Evolutionary conservation across 495 filamentous ascomycete species (phyloP).

Genomic region (Venustampulla echinocandica): DNA sequence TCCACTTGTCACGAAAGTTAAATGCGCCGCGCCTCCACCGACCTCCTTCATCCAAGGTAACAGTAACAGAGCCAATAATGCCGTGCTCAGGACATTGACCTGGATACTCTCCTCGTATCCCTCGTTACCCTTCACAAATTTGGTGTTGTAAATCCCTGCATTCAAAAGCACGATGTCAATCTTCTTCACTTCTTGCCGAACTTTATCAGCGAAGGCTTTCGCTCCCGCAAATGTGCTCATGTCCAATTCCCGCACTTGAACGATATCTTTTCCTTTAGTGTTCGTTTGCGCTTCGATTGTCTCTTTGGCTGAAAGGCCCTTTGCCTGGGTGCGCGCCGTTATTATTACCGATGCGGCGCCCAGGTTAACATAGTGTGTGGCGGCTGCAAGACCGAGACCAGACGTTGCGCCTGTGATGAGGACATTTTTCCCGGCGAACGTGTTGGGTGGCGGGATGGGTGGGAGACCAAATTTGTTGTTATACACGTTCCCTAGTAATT

Average conservation of each 20-base stretch:
- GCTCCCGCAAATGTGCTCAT: conserved; percentile 28
- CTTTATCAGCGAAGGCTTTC: conserved; percentile 15
- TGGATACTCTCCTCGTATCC: conserved; percentile 22
- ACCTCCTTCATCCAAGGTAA: conserved; percentile 23
- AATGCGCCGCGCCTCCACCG: conserved; percentile 19
- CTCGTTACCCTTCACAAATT: conserved; percentile 5
- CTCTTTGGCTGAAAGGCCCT: conserved; percentile 31
- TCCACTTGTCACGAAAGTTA: conserved; percentile 22
- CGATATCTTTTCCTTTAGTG: conserved; percentile 31
- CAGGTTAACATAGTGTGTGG: conserved; percentile 34
- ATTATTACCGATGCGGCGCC: conserved; percentile 37
- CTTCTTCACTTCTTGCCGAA: conserved; percentile 14
- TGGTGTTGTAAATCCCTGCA: conserved; percentile 17
- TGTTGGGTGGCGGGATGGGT: conserved; percentile 15
- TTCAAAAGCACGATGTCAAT: conserved; percentile 24
- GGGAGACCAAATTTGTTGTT: conserved; percentile 19
- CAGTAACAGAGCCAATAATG: conserved; percentile 19
- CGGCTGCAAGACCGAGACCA: conserved; percentile 44
- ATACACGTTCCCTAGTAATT: conserved; percentile 5
- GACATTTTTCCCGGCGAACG: conserved; percentile 30
- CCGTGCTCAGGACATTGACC: conserved; percentile 20
- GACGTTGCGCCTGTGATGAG: conserved; percentile 47
- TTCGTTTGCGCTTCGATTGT: conserved; percentile 31
- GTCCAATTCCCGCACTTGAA: conserved; percentile 54
- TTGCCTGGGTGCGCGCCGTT: conserved; percentile 31